Base-by-base conservation (phyloP, 257 asterid genomes). In the Nicotiana otophora region DNA sequence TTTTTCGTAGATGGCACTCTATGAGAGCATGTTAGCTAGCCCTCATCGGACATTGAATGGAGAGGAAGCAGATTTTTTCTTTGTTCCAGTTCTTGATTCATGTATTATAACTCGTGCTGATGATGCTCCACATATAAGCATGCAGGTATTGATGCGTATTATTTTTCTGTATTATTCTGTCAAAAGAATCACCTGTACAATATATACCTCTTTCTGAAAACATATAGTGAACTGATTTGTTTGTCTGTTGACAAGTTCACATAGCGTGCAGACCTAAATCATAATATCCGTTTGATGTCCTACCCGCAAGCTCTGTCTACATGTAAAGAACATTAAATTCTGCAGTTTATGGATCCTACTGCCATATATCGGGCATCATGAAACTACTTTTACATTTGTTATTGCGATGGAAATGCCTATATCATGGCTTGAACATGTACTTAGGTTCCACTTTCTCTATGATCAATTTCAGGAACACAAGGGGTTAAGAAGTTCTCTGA, bases 21-120 rank as follows among this genome's bases (percentile, higher is more conserved):
- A 89, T 63, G 99, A 96, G 89, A 96, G 95, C 85, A 77, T 94
- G 84, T 87, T 96, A 83, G 95, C 99, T 53, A 96, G 99, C 86
- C 90, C 97, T 82, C 84, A 91, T 85, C 88, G 99, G 84, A 94
- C 99, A 80, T 80, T 96, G 83, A 96, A 94, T 83, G 98, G 96
- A 7, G 95, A 92, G 14, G 99, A 96, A 85, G 99, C 99, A 81
- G 98, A 96, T 85, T 96, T 87, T 87, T 96, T 92, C 91, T 94
- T 91, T 77, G 99, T 94, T 84, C 99, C 99, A 4, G 98, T 92
- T 83, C 98, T 96, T 64, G 99, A 96, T 91, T 93, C 98, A 1
- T 96, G 99, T 80, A 92, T 96, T 82, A 94, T 96, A 72, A 88
- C 90, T 81, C 96, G 99, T 78, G 99, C 98, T 81, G 98, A 92